Conservation (phyloP, 2,329 filamentous ascomycete species). For the Beauveria asiatica region DNA sequence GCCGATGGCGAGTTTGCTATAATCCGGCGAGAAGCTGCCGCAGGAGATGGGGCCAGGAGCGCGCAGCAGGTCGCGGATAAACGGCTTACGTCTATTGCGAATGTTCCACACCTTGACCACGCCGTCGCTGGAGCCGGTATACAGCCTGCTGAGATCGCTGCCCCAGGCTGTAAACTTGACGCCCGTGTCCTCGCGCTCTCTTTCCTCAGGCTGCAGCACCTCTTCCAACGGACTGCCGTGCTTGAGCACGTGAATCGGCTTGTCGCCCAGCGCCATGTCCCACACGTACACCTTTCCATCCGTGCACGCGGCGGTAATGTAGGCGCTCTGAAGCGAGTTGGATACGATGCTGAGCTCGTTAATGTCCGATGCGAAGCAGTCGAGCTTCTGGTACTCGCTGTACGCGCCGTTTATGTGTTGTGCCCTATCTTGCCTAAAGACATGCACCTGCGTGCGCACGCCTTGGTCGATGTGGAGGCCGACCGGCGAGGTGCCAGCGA, state of each 20-base stretch:
- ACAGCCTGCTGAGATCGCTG: constrained; percentile 46
- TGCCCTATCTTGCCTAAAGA: constrained; percentile 34
- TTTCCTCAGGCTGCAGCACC: constrained; percentile 28
- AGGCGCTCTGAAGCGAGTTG: constrained; percentile 41
- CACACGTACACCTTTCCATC: constrained; percentile 55
- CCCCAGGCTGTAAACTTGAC: constrained; percentile 59
- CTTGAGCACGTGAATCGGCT: constrained; percentile 44
- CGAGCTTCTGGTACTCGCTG: constrained; percentile 43
- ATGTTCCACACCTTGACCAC: constrained; percentile 56
- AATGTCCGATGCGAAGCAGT: constrained; percentile 52
- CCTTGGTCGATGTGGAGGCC: constrained; percentile 35
- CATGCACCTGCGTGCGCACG: constrained; percentile 47
- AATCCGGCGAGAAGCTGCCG: constrained; percentile 50
- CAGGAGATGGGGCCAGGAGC: constrained; percentile 48
- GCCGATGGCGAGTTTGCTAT: constrained; percentile 46
- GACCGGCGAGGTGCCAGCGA: constrained; percentile 48
- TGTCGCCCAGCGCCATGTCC: constrained; percentile 49
- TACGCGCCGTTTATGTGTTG: constrained; percentile 22
- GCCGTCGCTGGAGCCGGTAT: constrained; percentile 56
- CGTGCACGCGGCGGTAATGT: constrained; percentile 53
- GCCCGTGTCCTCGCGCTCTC: constrained; percentile 49
- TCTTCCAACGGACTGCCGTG: constrained; percentile 40
- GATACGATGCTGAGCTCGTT: constrained; percentile 54
- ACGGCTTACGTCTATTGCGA: constrained; percentile 32
- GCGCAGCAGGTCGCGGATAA: constrained; percentile 45